Evolutionary conservation across 176 grass and related monocot genomes (phyloP).

Genomic region (Musa beccarii): DNA sequence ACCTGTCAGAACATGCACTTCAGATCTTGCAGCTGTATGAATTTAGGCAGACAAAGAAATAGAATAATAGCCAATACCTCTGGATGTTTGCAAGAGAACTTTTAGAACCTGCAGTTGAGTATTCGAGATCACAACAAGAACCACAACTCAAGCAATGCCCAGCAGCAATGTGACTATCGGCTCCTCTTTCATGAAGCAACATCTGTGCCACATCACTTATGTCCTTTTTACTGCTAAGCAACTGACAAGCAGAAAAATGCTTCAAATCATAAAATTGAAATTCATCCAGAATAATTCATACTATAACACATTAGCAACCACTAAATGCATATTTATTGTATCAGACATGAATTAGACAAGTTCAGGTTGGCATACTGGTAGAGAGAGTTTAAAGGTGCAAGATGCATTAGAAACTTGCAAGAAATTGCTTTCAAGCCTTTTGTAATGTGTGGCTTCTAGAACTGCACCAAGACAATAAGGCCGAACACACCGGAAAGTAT

Average conservation of each 20-base stretch:
- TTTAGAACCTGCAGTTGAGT: slow-evolving; percentile 34
- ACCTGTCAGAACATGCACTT: slow-evolving; percentile 27
- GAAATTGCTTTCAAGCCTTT: slow-evolving; percentile 32
- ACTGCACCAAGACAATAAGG: slow-evolving; percentile 58
- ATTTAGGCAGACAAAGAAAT: not conserved
- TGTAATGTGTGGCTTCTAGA: slow-evolving; percentile 42
- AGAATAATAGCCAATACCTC: slow-evolving; percentile 15
- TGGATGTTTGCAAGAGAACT: slow-evolving; percentile 35
- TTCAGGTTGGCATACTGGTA: slow-evolving; percentile 46
- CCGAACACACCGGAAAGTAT: slow-evolving; percentile 59
- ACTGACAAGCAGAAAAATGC: slow-evolving; percentile 25
- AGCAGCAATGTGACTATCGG: slow-evolving; percentile 37
- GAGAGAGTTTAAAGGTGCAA: slow-evolving; percentile 31
- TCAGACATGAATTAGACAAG: slow-evolving; percentile 2
- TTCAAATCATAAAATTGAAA: not conserved
- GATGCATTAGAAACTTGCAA: slow-evolving; percentile 48
- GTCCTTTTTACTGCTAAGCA: slow-evolving; percentile 38
- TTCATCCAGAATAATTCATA: slow-evolving; percentile 8
- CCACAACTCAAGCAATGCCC: slow-evolving; percentile 74
- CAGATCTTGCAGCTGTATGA: not conserved
- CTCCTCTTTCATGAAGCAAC: slow-evolving; percentile 32
- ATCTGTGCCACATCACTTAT: slow-evolving; percentile 36
- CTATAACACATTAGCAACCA: not conserved
- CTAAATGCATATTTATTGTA: not conserved
- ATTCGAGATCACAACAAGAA: slow-evolving; percentile 38